These are phyloP conservation scores for Leccinum variicolor DNA, from an alignment of 768 basidiomycete species.

Conservation along the genomic window DNA sequence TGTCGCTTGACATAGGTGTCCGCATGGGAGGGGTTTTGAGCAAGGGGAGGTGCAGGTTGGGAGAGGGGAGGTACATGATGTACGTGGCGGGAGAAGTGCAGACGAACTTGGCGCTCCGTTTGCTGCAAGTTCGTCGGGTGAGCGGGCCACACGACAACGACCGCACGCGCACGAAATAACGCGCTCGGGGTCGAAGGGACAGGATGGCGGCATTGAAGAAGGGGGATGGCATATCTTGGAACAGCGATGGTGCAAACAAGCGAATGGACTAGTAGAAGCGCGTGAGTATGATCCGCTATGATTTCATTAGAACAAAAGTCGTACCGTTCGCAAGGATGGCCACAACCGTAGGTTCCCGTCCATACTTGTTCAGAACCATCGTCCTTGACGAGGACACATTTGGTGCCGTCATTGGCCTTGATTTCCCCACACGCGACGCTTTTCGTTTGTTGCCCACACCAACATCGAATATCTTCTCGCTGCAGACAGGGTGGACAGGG, in stretches of 20 bases:
- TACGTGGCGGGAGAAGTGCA: constrained; percentile 37
- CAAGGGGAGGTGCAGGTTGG: constrained; percentile 77
- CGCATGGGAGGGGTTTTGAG: constrained; percentile 63
- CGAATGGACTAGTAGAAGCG: constrained; percentile 48
- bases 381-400: constrained; percentile 26
- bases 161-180: constrained; percentile 85
- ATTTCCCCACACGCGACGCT: constrained; percentile 66
- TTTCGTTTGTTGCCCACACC: constrained; percentile 70
- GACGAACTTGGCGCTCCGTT: not conserved
- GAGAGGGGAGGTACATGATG: constrained; percentile 67
- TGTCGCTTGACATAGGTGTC: constrained; percentile 61
- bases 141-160: constrained; percentile 36
- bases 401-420: constrained; percentile 36
- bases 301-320: constrained; percentile 5
- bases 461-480: constrained; percentile 60
- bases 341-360: constrained; percentile 68
- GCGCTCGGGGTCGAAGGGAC: constrained; percentile 68
- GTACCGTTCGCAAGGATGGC: constrained; percentile 54
- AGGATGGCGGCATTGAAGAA: constrained; percentile 50
- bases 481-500: constrained; percentile 64
- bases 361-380: constrained; percentile 46
- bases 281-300: not conserved
- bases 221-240: constrained; percentile 75
- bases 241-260: constrained; percentile 78
- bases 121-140: constrained; percentile 32